Base-by-base conservation (phyloP, 176 grass and related monocot species). In the Avena atlantica region DNA sequence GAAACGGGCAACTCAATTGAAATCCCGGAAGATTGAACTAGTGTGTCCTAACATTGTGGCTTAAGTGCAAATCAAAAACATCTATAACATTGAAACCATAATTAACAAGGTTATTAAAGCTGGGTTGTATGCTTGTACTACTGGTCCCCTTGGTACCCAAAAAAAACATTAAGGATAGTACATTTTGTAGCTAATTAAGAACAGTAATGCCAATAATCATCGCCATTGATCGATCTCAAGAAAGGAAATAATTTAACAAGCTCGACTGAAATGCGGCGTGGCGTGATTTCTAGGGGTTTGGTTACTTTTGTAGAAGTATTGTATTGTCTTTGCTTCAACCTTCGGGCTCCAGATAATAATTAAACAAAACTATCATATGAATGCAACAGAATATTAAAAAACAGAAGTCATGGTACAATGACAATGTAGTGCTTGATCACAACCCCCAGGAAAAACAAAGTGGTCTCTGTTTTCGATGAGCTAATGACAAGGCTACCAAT, bases 401-500 rank as follows among this genome's bases (percentile, higher is more conserved):
- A 82, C 8, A 64, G 6, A 36, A 42, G 3, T 37, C 61, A 13
- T 17, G 29, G 10, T 27, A 58, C 57, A 67, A 70, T 88, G 82
- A 50, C 37, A n/a, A 85, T 13, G n/a, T 76, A 57, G 66, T 88
- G 76, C 11, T 87, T 78, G 85, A 74, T 74, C 45, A 83, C 34
- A 67, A 68, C 60, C 4, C 52, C 52, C 31, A 66, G 0, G 53
- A 24, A 70, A 82, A 55, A 70, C 15, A 74, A 76, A 76, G 9
- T 45, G 20, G 7, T 59, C 19, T 74, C 0, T 74, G 72, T 78
- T 55, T 14, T 62, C 37, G 51, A 15, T 48, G 52, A 78, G 82
- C 59, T 62, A 14, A 76, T 78, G 81, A 88, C 61, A 77, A 70
- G 69, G 7, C 53, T 51, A 81, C 57, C 50, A 84, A 27, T 34